A percentile compares a stretch with the other conserved stretches of the same genome.
phyloP scores from a whole-genome alignment of 495 filamentous ascomycete genomes.

The Penicillium steckii region DNA sequence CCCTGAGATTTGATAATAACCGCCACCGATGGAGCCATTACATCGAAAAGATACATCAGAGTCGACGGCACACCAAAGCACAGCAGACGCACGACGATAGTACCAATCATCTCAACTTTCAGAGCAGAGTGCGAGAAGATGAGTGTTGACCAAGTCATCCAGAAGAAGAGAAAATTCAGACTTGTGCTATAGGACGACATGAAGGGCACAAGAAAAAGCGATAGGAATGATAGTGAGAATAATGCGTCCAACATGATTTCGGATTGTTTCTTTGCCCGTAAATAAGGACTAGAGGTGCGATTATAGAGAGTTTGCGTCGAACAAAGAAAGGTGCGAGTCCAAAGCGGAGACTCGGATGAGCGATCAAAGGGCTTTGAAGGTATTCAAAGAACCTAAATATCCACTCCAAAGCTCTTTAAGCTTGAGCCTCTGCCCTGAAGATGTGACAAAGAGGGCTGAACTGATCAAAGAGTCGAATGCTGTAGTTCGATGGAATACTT shows the following conservation, averaged over 20 bases:
- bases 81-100: constrained; percentile 61
- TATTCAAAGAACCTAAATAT: not conserved
- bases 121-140: constrained; percentile 73
- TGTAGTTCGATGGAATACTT: no score
- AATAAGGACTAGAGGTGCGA: not conserved
- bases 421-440: not conserved
- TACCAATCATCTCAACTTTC: constrained; percentile 72
- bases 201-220: constrained; percentile 57
- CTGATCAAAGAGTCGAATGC: not conserved
- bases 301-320: not conserved
- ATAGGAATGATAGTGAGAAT: constrained; percentile 69
- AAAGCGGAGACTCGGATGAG: no score
- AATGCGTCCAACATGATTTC: constrained; percentile 54
- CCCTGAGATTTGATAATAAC: constrained; percentile 69
- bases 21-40: constrained; percentile 62
- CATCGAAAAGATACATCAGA: constrained; percentile 73
- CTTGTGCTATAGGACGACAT: constrained; percentile 67
- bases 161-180: constrained; percentile 86
- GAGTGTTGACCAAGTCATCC: constrained; percentile 83
- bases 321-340: not conserved
- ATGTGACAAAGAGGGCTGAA: not conserved
- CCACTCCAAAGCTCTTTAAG: not conserved
- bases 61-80: constrained; percentile 75
- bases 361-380: not conserved
- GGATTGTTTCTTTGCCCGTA: not conserved